Evolutionary conservation across 2,329 filamentous ascomycete species (phyloP), one percentile per base, ranked within the genome.

Genomic region (Hypoxylon sp.): DNA sequence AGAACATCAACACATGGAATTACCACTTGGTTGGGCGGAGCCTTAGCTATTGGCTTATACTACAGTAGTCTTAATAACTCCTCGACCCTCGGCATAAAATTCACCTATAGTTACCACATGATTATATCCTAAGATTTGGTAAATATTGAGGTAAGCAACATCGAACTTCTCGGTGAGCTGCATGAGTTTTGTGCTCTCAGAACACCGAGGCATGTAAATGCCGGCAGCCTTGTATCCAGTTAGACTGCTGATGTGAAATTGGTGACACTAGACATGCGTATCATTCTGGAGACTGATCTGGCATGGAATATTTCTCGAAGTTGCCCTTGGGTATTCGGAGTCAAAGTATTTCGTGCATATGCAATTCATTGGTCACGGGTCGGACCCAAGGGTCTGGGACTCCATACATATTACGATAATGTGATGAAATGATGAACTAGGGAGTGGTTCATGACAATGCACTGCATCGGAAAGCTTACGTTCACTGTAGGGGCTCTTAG

Each of bases 231-330:
- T 59, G 54, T 63, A 51, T 52, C 31, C 48, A 50, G 42, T 51
- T 5, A 55, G 19, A 54, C 52, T 64, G 51, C 42, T 11, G 42
- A 52, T 51, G 44, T 33, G 37, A 24, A 46, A 47, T n/a, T 33
- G 59, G 65, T 67, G 22, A 37, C 44, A 63, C 65, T 56, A n/a
- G 46, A 61, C 44, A n/a, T 46, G 37, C 35, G 42, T 39, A 58
- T 55, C 17, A 17, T 50, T 24, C 10, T 47, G 29, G 55, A 47
- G 17, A 47, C 14, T n/a, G 22, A 67, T 67, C 50, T 60, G 50
- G 54, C 44, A 55, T 63, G 14, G 26, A 51, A 26, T 13, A 56
- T 46, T 42, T 24, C 19, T 53, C 29, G 14, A 58, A 17, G 24
- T 13, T 39, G 19, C 10, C 11, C 56, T n/a, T 17, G 13, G 13